These are phyloP conservation scores for Colletotrichum horii DNA, from an alignment of 2,329 filamentous ascomycete genomes.

Conservation along the genomic window DNA sequence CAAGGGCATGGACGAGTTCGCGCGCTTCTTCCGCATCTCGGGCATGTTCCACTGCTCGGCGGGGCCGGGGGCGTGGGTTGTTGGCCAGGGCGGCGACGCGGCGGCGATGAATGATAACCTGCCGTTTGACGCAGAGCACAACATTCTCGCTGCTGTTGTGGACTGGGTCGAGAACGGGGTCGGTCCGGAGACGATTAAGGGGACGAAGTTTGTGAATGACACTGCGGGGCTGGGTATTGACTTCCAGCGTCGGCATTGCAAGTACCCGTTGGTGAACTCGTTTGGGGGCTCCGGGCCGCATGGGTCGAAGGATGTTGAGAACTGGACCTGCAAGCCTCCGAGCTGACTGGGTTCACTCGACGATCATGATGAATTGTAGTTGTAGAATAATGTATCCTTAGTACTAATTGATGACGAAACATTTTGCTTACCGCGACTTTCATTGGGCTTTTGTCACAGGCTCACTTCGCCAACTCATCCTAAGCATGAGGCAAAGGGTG, in stretches of 20 bases:
- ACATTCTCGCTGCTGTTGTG: slow-evolving; percentile 52
- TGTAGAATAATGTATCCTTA: background rate
- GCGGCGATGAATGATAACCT: slow-evolving; percentile 22
- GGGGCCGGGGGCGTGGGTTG: slow-evolving; percentile 48
- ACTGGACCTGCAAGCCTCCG: background rate
- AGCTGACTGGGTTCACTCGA: background rate
- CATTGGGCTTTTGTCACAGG: no score
- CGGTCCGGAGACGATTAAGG: slow-evolving; percentile 44
- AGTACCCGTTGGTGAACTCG: background rate
- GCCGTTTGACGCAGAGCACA: slow-evolving; percentile 40
- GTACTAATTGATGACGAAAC: background rate
- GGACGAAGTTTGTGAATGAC: slow-evolving; percentile 37
- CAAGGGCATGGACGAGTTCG: slow-evolving; percentile 49
- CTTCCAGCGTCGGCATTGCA: slow-evolving; percentile 10
- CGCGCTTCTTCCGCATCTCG: slow-evolving; percentile 57
- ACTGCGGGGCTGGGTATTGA: background rate
- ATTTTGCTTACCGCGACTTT: no score
- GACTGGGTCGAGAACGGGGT: slow-evolving; percentile 50
- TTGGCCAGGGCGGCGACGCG: slow-evolving; percentile 28
- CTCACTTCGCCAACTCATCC: no score
- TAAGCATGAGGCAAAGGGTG: no score
- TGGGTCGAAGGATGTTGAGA: background rate
- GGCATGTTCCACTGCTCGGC: slow-evolving; percentile 58
- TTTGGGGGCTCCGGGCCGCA: background rate
- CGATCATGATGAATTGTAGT: background rate